Conservation (phyloP, 352 stramenopile species). For the Pythium rishiriense region DNA sequence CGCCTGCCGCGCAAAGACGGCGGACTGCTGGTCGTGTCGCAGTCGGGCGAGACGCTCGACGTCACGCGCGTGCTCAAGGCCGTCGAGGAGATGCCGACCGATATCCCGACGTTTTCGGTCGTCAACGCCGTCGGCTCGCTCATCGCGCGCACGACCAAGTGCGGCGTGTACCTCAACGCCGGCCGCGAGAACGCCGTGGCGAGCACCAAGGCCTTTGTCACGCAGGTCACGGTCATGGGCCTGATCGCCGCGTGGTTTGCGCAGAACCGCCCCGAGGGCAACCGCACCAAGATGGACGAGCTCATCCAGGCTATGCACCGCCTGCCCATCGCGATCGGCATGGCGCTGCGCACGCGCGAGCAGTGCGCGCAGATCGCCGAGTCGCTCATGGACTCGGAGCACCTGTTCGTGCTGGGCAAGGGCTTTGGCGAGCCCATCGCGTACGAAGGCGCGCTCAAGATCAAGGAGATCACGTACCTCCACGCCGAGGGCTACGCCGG, state of each 20-base stretch:
- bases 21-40: slow-evolving; percentile 95
- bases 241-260: slow-evolving; percentile 92
- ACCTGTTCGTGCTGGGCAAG: slow-evolving; percentile 96
- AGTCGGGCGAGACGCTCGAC: slow-evolving; percentile 98
- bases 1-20: slow-evolving; percentile 88
- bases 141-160: slow-evolving; percentile 93
- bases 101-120: slow-evolving; percentile 90
- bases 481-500: slow-evolving; percentile 98
- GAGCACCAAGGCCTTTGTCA: slow-evolving; percentile 99
- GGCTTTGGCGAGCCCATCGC: slow-evolving; percentile 94
- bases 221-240: slow-evolving; percentile 92
- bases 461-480: slow-evolving; percentile 99
- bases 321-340: slow-evolving; percentile 97
- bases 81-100: slow-evolving; percentile 67
- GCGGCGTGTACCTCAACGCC: slow-evolving; percentile 98
- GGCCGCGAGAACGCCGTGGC: slow-evolving; percentile 98
- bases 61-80: slow-evolving; percentile 93
- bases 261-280: slow-evolving; percentile 83
- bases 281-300: slow-evolving; percentile 84
- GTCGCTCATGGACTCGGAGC: slow-evolving; percentile 87
- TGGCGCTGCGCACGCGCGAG: slow-evolving; percentile 93
- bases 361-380: slow-evolving; percentile 91
- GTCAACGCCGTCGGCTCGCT: slow-evolving; percentile 98
- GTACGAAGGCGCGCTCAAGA: slow-evolving; percentile 97
- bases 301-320: slow-evolving; percentile 96